Conservation (phyloP, 495 filamentous ascomycete genomes). For the Physcia stellaris region DNA sequence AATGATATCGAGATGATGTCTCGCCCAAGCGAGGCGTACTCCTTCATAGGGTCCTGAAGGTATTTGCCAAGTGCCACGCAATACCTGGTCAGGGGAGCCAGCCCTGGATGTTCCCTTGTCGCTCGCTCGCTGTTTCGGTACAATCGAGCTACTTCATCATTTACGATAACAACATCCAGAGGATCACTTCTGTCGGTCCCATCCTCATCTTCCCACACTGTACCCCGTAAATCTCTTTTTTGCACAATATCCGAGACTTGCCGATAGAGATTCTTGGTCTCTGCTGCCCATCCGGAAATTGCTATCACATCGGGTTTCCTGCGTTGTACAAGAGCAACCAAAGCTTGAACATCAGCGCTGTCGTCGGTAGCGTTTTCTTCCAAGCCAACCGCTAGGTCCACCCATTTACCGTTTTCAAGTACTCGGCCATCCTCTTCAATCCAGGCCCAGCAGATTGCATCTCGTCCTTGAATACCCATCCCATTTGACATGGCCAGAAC, state of each 20-base stretch:
- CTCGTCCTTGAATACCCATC: constrained; percentile 50
- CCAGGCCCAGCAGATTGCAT: constrained; percentile 81
- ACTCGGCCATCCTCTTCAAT: constrained; percentile 86
- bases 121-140: constrained; percentile 84
- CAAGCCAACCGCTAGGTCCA: constrained; percentile 60
- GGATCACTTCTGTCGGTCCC: constrained; percentile 46
- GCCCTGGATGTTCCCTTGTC: constrained; percentile 62
- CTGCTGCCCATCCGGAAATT: constrained; percentile 78
- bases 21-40: constrained; percentile 82
- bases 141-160: constrained; percentile 87
- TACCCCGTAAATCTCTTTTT: constrained; percentile 56
- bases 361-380: constrained; percentile 47
- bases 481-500: constrained; percentile 80
- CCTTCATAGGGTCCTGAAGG: constrained; percentile 84
- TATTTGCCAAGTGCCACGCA: constrained; percentile 82
- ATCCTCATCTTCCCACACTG: constrained; percentile 60
- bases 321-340: constrained; percentile 50
- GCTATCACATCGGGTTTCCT: constrained; percentile 79
- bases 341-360: constrained; percentile 44
- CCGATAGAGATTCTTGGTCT: constrained; percentile 71
- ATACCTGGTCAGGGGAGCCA: constrained; percentile 66
- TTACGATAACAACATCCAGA: constrained; percentile 80
- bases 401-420: constrained; percentile 74
- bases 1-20: constrained; percentile 79
- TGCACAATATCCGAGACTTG: constrained; percentile 62